Evolutionary conservation across 805 yeast species (phyloP).

Genomic region (Candida wancherniae): DNA sequence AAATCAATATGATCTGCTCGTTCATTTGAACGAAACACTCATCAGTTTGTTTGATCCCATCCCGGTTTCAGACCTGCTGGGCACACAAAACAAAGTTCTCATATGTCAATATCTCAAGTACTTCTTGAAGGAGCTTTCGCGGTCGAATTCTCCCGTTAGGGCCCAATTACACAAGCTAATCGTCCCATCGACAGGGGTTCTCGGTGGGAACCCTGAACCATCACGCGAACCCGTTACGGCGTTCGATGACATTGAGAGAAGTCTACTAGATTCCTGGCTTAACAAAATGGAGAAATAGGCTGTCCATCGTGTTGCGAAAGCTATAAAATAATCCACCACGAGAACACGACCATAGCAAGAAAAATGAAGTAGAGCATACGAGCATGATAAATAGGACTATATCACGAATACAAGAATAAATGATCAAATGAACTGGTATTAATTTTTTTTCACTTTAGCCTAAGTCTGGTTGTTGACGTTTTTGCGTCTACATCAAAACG

Average conservation of each 20-base stretch:
- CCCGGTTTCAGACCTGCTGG: conserved; percentile 16
- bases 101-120: conserved; percentile 38
- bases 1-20: conserved; percentile 27
- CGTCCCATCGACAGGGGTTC: conserved; percentile 30
- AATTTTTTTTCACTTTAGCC: too few relatives aligned
- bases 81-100: conserved; percentile 24
- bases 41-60: conserved; percentile 19
- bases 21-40: conserved; percentile 17
- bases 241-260: conserved; percentile 37
- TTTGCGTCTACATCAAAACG: too few relatives aligned
- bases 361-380: too few relatives aligned
- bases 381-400: too few relatives aligned
- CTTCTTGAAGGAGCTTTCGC: conserved; percentile 32
- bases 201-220: conserved; percentile 2
- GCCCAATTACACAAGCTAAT: conserved; percentile 28
- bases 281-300: conserved; percentile 21
- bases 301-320: background rate
- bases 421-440: too few relatives aligned
- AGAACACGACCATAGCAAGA: too few relatives aligned
- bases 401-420: too few relatives aligned
- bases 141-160: conserved; percentile 9
- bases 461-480: too few relatives aligned
- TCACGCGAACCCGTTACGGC: conserved; percentile 7
- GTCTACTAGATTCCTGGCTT: conserved; percentile 40
- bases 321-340: too few relatives aligned